Percentiles rank a stretch among this genome's conserved stretches.
Conservation (phyloP, 768 basidiomycete species). For the Melanogaster broomeanus region DNA sequence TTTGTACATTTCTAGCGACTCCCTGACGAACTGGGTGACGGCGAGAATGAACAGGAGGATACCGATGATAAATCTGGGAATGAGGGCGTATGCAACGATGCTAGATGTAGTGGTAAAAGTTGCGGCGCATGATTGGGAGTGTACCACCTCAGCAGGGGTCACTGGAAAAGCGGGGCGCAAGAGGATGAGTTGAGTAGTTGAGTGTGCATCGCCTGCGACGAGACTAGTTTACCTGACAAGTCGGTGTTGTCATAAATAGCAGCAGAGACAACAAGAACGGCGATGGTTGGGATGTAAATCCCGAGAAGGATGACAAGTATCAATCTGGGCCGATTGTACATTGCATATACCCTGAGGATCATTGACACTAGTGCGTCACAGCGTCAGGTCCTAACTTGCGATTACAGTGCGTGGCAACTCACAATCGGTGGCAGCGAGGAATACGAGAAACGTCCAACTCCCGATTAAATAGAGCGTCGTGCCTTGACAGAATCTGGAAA, state of each 20-base stretch:
- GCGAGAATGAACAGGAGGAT: conserved; percentile 5
- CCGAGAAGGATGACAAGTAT: conserved; percentile 6
- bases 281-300: background rate
- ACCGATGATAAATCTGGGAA: conserved; percentile 4
- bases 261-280: background rate
- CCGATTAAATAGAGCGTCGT: background rate
- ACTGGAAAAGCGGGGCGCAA: background rate
- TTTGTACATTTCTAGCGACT: conserved; percentile 2
- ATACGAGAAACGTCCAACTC: conserved; percentile 12
- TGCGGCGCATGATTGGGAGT: background rate
- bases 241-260: background rate
- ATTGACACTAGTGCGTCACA: conserved; percentile 12
- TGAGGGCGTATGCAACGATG: background rate
- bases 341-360: conserved; percentile 17
- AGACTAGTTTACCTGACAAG: conserved; percentile 4
- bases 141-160: background rate
- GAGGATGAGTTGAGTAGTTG: background rate
- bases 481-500: conserved; percentile 3
- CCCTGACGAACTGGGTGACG: background rate
- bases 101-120: background rate
- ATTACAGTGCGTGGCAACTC: background rate
- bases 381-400: background rate
- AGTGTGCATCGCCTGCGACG: no score
- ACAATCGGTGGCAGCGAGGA: conserved; percentile 14
- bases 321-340: conserved; percentile 15